Percentiles rank a stretch among this genome's conserved stretches.
Evolutionary conservation across 345 rosid species (phyloP).

Genomic region (Citrus sp.): DNA sequence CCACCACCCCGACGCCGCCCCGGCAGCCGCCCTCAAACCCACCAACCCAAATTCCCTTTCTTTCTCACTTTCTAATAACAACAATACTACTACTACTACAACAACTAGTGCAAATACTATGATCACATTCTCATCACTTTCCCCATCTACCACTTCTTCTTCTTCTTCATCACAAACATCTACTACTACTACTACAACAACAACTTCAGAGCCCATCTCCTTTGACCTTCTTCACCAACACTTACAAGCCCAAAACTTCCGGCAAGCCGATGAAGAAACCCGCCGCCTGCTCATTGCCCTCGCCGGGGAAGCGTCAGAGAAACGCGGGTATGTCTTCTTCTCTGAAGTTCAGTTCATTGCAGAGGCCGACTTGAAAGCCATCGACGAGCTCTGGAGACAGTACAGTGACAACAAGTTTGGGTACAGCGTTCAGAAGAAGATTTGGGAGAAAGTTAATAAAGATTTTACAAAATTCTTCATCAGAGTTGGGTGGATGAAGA

Average conservation of each 20-base stretch:
- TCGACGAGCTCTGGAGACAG: slow-evolving; percentile 71
- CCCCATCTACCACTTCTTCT: slow-evolving; percentile 22
- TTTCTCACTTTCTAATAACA: slow-evolving; percentile 22
- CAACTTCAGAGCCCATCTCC: slow-evolving; percentile 33
- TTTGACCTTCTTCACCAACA: slow-evolving; percentile 65
- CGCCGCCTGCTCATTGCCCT: slow-evolving; percentile 77
- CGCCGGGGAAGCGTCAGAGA: slow-evolving; percentile 70
- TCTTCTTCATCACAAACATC: slow-evolving; percentile 29
- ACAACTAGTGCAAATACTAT: slow-evolving; percentile 15
- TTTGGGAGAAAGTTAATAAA: slow-evolving; percentile 57
- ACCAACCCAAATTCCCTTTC: slow-evolving; percentile 18
- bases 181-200: slow-evolving; percentile 26
- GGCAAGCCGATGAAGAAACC: slow-evolving; percentile 88
- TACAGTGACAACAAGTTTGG: slow-evolving; percentile 73
- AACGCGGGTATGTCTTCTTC: slow-evolving; percentile 93
- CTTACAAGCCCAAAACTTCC: slow-evolving; percentile 58
- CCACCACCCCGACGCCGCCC: slow-evolving; percentile 2
- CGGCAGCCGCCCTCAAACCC: slow-evolving; percentile 29
- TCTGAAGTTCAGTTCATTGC: slow-evolving; percentile 83
- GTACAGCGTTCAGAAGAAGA: slow-evolving; percentile 71
- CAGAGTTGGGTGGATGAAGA: slow-evolving; percentile 93
- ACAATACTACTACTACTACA: slow-evolving; percentile 23
- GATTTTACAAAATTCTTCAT: slow-evolving; percentile 81
- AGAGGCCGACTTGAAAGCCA: slow-evolving; percentile 49
- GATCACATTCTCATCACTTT: slow-evolving; percentile 16